Percentiles rank a stretch among this genome's conserved stretches.
phyloP scores from a whole-genome alignment of 495 filamentous ascomycete genomes.

The Trichoderma gamsii region DNA sequence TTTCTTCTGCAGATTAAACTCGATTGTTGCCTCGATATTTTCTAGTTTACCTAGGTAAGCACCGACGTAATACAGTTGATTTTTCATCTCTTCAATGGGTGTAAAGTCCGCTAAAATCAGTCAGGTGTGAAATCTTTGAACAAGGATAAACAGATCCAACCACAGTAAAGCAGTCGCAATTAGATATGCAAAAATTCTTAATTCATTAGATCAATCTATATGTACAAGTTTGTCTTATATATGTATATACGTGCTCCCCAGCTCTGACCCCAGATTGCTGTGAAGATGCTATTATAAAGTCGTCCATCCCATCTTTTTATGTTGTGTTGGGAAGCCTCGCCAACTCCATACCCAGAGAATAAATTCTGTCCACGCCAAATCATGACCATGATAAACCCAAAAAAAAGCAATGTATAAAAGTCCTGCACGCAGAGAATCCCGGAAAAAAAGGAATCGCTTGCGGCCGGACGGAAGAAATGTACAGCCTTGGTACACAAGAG shows the following conservation, averaged over 20 bases:
- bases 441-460: not conserved
- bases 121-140: too few relatives aligned
- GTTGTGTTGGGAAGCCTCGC: not conserved
- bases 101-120: too few relatives aligned
- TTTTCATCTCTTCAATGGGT: too few relatives aligned
- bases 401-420: not conserved
- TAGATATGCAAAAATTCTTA: not conserved
- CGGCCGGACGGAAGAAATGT: not conserved
- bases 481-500: not conserved
- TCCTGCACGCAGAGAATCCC: not conserved
- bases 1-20: too few relatives aligned
- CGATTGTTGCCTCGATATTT: too few relatives aligned
- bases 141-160: too few relatives aligned
- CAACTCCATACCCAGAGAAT: slow-evolving; percentile 4
- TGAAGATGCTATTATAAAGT: not conserved
- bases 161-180: not conserved
- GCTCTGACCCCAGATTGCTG: not conserved
- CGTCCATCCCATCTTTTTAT: not conserved
- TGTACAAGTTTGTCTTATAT: not conserved
- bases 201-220: not conserved
- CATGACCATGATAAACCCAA: not conserved
- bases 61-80: too few relatives aligned
- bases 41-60: too few relatives aligned
- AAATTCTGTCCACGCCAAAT: not conserved
- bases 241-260: not conserved